These are phyloP conservation scores for Rhynchospora tenuis DNA, from an alignment of 176 grass and related monocot genomes.

Conservation along the genomic window DNA sequence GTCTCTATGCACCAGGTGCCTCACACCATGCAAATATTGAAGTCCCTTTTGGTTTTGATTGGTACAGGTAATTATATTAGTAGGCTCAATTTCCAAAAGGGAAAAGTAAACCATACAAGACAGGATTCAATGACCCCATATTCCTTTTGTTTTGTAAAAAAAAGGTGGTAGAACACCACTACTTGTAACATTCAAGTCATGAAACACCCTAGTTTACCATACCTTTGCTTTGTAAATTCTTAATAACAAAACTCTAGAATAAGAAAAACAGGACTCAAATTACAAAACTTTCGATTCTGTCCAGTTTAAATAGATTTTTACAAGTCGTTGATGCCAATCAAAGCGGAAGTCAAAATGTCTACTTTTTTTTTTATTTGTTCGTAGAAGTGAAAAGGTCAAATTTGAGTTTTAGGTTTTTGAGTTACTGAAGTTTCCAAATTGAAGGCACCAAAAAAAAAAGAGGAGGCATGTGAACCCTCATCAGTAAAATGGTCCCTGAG, in stretches of 20 bases:
- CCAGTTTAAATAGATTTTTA: background rate
- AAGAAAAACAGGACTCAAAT: background rate
- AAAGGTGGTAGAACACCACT: no score
- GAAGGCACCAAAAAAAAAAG: background rate
- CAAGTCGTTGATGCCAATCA: background rate
- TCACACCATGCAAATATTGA: conserved; percentile 77
- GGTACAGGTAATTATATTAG: background rate
- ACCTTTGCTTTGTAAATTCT: conserved; percentile 3
- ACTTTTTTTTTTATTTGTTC: background rate
- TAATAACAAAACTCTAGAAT: conserved; percentile 18
- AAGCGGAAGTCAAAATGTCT: background rate
- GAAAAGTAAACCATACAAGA: conserved; percentile 24
- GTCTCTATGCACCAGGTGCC: conserved; percentile 93
- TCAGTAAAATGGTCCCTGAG: background rate
- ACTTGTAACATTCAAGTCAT: no score
- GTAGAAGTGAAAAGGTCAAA: background rate
- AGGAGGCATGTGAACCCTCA: background rate
- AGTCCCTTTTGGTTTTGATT: conserved; percentile 43
- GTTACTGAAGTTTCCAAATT: background rate
- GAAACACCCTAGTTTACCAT: no score
- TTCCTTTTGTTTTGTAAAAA: no score
- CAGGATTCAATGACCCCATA: conserved; percentile 9
- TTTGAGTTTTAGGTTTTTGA: background rate
- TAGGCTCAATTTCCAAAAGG: background rate
- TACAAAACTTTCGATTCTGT: background rate